Conservation (phyloP, 2,329 filamentous ascomycete genomes). For the Penicillium sp. region DNA sequence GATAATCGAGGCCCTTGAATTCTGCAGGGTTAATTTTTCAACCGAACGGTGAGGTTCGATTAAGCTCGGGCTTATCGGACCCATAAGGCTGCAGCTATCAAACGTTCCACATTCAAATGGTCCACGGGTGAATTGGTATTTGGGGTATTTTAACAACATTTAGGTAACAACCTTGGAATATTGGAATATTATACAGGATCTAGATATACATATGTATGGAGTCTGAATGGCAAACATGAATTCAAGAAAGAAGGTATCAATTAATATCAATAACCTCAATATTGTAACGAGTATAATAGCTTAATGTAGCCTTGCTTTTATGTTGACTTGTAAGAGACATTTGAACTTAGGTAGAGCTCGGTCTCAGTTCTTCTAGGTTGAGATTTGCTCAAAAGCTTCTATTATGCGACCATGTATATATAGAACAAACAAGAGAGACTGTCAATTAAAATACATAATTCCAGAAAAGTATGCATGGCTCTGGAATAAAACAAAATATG, state of each 20-base stretch:
- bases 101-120: neutral
- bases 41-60: conserved; percentile 11
- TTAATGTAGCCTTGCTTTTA: neutral
- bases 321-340: neutral
- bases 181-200: neutral
- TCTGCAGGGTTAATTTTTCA: conserved; percentile 3
- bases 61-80: conserved; percentile 15
- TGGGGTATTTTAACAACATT: neutral
- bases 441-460: too few relatives aligned
- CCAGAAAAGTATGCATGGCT: neutral
- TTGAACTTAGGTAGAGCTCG: neutral
- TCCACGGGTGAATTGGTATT: neutral
- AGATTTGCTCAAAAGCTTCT: neutral
- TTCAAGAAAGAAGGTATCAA: neutral
- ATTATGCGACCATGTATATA: neutral
- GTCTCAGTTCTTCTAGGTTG: neutral
- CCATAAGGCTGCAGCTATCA: conserved; percentile 13
- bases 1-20: neutral
- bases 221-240: neutral
- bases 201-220: neutral
- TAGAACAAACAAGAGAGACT: neutral
- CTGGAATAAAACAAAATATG: neutral
- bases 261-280: neutral
- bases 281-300: neutral
- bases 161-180: neutral